Percentiles rank a stretch among this genome's conserved stretches.
phyloP scores from a whole-genome alignment of 2,329 filamentous ascomycete species.

The Colletotrichum tropicicola region DNA sequence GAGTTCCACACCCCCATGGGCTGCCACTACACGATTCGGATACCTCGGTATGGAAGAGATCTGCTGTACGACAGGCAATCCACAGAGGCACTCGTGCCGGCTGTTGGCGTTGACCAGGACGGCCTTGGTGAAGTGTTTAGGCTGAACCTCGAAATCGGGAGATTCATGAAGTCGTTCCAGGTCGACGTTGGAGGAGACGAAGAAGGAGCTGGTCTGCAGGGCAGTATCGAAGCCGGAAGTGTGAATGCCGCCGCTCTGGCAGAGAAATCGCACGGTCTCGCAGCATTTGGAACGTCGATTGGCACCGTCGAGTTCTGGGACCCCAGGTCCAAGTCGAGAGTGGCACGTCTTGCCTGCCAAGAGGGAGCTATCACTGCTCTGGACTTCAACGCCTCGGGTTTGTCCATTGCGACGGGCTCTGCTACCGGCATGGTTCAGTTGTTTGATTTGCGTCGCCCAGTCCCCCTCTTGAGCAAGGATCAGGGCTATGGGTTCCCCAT shows the following conservation, averaged over 20 bases:
- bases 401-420: conserved; percentile 88
- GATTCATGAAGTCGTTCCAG: conserved; percentile 95
- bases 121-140: conserved; percentile 93
- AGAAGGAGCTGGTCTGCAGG: conserved; percentile 81
- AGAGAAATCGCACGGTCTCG: conserved; percentile 86
- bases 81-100: conserved; percentile 85
- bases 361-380: conserved; percentile 85
- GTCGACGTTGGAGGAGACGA: conserved; percentile 86
- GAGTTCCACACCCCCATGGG: conserved; percentile 93
- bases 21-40: conserved; percentile 86
- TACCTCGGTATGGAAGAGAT: conserved; percentile 93
- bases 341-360: conserved; percentile 77
- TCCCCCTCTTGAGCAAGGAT: conserved; percentile 88
- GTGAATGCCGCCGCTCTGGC: conserved; percentile 91
- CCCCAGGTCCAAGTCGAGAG: conserved; percentile 81
- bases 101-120: conserved; percentile 86
- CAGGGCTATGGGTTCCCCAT: conserved; percentile 96
- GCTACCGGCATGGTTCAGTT: conserved; percentile 88
- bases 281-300: conserved; percentile 92
- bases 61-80: conserved; percentile 84
- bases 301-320: conserved; percentile 99
- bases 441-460: conserved; percentile 90
- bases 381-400: conserved; percentile 83
- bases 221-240: conserved; percentile 83
- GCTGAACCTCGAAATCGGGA: conserved; percentile 88